A percentile compares a stretch with the other conserved stretches of the same genome.
These are phyloP conservation scores for Pythium guiyangense DNA, from an alignment of 352 stramenopile genomes.

Conservation along the genomic window DNA sequence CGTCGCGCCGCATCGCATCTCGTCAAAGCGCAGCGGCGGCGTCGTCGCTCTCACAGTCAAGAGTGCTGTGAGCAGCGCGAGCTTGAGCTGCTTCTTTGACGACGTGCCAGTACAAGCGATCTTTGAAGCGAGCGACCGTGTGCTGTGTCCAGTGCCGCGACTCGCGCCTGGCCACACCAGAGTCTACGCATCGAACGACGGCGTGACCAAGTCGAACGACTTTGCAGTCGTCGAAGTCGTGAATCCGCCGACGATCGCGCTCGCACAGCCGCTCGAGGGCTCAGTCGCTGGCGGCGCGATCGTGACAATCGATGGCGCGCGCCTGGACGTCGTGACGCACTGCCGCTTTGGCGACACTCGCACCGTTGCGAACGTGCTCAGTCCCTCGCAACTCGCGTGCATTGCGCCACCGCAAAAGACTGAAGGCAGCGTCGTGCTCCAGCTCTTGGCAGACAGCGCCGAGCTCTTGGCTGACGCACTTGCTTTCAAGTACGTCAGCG, in stretches of 20 bases:
- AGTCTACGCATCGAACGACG: conserved; percentile 54
- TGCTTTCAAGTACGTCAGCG: conserved; percentile 37
- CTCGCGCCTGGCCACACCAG: conserved; percentile 21
- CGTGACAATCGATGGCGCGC: conserved; percentile 37
- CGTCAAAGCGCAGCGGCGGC: conserved; percentile 24
- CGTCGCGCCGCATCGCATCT: conserved; percentile 24
- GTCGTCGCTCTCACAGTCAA: conserved; percentile 29
- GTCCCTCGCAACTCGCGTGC: conserved; percentile 24
- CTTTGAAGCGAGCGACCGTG: conserved; percentile 27
- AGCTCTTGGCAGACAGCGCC: conserved; percentile 32
- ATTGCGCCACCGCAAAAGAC: conserved; percentile 28
- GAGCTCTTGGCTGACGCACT: conserved; percentile 33
- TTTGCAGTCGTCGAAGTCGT: conserved; percentile 38
- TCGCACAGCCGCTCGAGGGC: conserved; percentile 24
- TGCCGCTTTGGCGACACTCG: conserved; percentile 63
- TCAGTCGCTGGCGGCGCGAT: conserved; percentile 32
- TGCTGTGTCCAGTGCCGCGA: conserved; percentile 34
- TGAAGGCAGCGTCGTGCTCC: conserved; percentile 32
- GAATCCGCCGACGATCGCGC: conserved; percentile 38
- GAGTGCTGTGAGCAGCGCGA: conserved; percentile 27
- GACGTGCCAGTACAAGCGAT: conserved; percentile 16
- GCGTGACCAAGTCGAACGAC: conserved; percentile 28
- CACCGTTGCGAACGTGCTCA: conserved; percentile 18
- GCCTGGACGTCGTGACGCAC: conserved; percentile 50
- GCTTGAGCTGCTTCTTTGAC: conserved; percentile 60